Percentiles rank a stretch among this genome's conserved stretches.
These are phyloP conservation scores for Alliaria petiolata DNA, from an alignment of 345 rosid genomes.

Conservation along the genomic window DNA sequence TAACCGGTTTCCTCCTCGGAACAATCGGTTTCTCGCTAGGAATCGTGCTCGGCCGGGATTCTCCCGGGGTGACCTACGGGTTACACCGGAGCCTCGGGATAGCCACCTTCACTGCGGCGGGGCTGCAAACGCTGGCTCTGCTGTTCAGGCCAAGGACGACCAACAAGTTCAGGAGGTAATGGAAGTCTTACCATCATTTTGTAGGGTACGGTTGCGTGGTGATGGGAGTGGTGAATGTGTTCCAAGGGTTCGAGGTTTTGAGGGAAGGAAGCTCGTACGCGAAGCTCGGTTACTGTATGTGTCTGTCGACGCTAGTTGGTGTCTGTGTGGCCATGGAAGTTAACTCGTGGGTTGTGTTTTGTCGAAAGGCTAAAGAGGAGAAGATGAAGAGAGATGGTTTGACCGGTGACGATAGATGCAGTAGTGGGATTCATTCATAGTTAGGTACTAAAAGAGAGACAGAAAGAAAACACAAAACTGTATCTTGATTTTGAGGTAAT, in stretches of 20 bases:
- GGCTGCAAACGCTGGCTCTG: constrained; percentile 72
- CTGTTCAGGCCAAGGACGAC: constrained; percentile 86
- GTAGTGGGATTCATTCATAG: constrained; percentile 23
- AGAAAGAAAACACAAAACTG: neutral
- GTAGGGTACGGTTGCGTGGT: constrained; percentile 91
- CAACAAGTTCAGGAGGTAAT: constrained; percentile 76
- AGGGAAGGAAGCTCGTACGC: constrained; percentile 69
- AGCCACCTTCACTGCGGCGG: constrained; percentile 54
- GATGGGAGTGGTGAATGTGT: constrained; percentile 91
- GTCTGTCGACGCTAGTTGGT: constrained; percentile 68
- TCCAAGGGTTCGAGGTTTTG: constrained; percentile 90
- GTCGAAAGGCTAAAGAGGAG: constrained; percentile 90
- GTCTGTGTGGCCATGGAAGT: constrained; percentile 86
- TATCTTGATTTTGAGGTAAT: neutral
- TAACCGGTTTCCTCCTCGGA: constrained; percentile 56
- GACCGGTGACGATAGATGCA: constrained; percentile 22
- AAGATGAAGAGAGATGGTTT: constrained; percentile 83
- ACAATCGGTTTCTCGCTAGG: constrained; percentile 73
- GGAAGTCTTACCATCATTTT: constrained; percentile 98
- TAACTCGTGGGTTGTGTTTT: constrained; percentile 90
- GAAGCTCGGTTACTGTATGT: constrained; percentile 67
- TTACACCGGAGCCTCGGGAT: constrained; percentile 81
- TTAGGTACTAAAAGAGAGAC: constrained; percentile 3
- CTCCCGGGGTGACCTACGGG: constrained; percentile 66
- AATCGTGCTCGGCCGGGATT: constrained; percentile 59